Evolutionary conservation across 768 basidiomycete species (phyloP), one percentile per base, ranked within the genome.

Genomic region (Phaeotremella fagi): DNA sequence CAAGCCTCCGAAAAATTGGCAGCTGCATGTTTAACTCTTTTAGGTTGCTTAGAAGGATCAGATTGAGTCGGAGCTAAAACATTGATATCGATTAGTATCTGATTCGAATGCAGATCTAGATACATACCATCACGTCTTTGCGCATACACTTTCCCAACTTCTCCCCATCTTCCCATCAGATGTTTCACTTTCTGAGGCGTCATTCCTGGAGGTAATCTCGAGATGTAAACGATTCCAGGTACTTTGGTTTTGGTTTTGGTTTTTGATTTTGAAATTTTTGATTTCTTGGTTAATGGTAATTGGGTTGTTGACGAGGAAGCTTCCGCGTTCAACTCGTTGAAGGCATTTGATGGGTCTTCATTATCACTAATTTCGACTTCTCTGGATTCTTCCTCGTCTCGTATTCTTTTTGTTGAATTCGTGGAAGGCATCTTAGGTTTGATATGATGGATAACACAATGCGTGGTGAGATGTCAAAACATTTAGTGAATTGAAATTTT

Each of bases 151-250:
- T 90, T 80, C 1, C 90, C 92, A 3, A 97, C 79, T 55, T 90
- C 89, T 3, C 95, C 95, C 68, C 90, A 86, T 31, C 81, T 81
- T 57, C 83, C 84, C 85, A 99, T 86, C 36, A 99, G 79, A 75
- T 98, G 90, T 53, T 91, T 85, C 31, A 98, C 88, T 75, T 98
- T 97, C 9, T 87, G 81, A 25, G 95, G 95, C 20, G 86, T 88
- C 95, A 99, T 98, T 1, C 91, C 94, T 14, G 95, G 95, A 2
- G 95, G 95, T 66, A 98, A 86, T 27, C 95, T 81, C 15, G 91
- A 95, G 37, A 99, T 89, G 74, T 98, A 99, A 45, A 98, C 77
- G 47, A 97, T 83, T 0, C 92, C 92, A 18, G 90, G 75, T 5
- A 62, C 60, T 1, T 38, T 5, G 1, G 26, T 35, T 28, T 55